Evolutionary conservation across 139 green algal species (phyloP).

Genomic region (Chlamydomonas sp.): DNA sequence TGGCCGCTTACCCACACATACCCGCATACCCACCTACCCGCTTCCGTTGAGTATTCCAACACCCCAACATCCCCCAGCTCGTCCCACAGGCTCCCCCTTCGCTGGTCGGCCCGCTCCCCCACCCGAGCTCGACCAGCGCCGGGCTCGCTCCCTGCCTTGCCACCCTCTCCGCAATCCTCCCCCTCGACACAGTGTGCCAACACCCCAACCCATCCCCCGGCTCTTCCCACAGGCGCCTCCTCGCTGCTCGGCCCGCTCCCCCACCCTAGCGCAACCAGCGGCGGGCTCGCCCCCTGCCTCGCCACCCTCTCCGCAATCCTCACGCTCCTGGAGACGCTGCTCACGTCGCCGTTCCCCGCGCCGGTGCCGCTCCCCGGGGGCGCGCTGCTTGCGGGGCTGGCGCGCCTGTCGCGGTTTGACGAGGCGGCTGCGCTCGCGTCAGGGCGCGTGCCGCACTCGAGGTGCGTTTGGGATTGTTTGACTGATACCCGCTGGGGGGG

Average conservation of each 20-base stretch:
- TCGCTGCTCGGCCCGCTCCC: neutral
- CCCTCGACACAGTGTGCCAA: too few species aligned
- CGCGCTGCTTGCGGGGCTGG: neutral
- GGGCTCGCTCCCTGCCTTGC: neutral
- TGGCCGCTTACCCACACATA: too few species aligned
- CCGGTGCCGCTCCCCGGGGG: constrained; percentile 43
- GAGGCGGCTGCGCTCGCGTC: neutral
- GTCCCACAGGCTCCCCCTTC: neutral
- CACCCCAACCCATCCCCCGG: too few species aligned
- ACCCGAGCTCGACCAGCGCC: neutral
- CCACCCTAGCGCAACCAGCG: neutral
- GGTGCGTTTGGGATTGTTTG: too few species aligned
- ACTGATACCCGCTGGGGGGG: too few species aligned
- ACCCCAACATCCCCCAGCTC: too few species aligned
- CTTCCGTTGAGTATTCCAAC: too few species aligned
- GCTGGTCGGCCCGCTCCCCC: neutral
- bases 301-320: neutral
- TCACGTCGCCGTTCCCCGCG: constrained; percentile 30
- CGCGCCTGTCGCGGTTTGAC: neutral
- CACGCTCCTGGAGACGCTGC: constrained; percentile 36
- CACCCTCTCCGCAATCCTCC: neutral
- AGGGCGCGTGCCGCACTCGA: neutral
- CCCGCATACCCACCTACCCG: too few species aligned
- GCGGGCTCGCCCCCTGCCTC: neutral
- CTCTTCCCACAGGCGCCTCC: neutral